Evolutionary conservation across 495 filamentous ascomycete genomes (phyloP), one percentile per base, ranked within the genome.

Genomic region (Hyaloscypha variabilis): DNA sequence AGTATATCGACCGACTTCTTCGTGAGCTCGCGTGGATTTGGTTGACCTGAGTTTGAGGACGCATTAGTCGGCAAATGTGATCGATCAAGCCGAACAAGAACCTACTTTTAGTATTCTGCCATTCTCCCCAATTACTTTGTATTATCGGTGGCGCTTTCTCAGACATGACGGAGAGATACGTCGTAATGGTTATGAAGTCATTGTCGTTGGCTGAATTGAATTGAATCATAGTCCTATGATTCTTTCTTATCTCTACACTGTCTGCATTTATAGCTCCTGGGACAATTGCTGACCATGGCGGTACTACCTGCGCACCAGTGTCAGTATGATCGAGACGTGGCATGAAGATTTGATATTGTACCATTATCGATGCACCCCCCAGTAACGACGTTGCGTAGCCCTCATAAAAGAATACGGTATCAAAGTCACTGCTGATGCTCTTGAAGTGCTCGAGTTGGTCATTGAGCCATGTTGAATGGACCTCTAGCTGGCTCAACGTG

Each of bases 161-260:
- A 8, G 31, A 42, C 66, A 68, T 68, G 1, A 69, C 36, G 36
- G 34, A 63, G 19, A 69, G 52, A 62, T 69, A 63, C 23, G 50
- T 24, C n/a, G 56, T 59, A 23, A 69, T 52, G 21, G 19, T 69
- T 51, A 63, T 68, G 52, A 74, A 79, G 23, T 65, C 65, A 62
- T 77, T 68, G 25, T 65, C 59, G 30, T 61, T 51, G 6, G 49
- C 62, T 10, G 61, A 62, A 25, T 61, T 11, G 61, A 77, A 80
- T 64, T 74, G 77, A 42, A 75, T 72, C 73, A 80, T 79, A 21
- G 73, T 65, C 11, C 36, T 72, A 67, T 80, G 78, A 53, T 79
- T 62, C 50, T 66, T 67, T 36, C 71, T 71, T 62, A 80, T 79
- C 14, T 65, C 63, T 61, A 78, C 76, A 59, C 66, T 63, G 59